These are phyloP conservation scores for Coemansia sp. DNA, from an alignment of 192 early-diverging fungal species.

Conservation along the genomic window DNA sequence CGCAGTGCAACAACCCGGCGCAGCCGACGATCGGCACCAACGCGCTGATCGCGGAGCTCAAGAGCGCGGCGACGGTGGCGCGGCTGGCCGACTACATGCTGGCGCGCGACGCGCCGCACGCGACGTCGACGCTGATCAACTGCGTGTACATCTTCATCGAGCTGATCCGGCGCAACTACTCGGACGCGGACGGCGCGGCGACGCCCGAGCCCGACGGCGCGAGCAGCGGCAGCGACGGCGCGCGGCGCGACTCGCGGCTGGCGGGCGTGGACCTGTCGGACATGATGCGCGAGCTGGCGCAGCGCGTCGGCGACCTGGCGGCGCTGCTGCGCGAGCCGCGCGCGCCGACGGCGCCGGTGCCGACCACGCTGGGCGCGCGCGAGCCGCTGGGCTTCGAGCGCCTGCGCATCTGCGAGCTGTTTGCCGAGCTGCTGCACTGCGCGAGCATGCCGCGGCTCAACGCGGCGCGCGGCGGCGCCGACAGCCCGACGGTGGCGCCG, in stretches of 20 bases:
- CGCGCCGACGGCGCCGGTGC: slow-evolving; percentile 54
- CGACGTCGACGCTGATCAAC: slow-evolving; percentile 85
- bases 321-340: slow-evolving; percentile 69
- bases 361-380: slow-evolving; percentile 76
- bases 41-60: slow-evolving; percentile 61
- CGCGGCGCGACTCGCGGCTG: slow-evolving; percentile 18
- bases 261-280: slow-evolving; percentile 79
- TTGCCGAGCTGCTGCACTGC: slow-evolving; percentile 95
- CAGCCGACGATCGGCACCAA: slow-evolving; percentile 65
- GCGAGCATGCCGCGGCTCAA: slow-evolving; percentile 81
- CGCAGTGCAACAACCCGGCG: slow-evolving; percentile 62
- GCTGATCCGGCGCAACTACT: slow-evolving; percentile 93
- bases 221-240: no score
- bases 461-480: background rate
- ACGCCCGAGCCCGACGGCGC: no score
- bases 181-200: slow-evolving; percentile 14
- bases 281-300: slow-evolving; percentile 80
- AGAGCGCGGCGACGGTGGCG: slow-evolving; percentile 72
- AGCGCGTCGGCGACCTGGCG: slow-evolving; percentile 72
- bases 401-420: slow-evolving; percentile 93
- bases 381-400: slow-evolving; percentile 91
- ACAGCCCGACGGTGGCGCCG: slow-evolving; percentile 20
- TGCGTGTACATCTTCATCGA: slow-evolving; percentile 97
- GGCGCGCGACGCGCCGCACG: slow-evolving; percentile 62
- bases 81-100: slow-evolving; percentile 89